phyloP scores from a whole-genome alignment of 495 filamentous ascomycete genomes.

The Penicillium argentinense region DNA sequence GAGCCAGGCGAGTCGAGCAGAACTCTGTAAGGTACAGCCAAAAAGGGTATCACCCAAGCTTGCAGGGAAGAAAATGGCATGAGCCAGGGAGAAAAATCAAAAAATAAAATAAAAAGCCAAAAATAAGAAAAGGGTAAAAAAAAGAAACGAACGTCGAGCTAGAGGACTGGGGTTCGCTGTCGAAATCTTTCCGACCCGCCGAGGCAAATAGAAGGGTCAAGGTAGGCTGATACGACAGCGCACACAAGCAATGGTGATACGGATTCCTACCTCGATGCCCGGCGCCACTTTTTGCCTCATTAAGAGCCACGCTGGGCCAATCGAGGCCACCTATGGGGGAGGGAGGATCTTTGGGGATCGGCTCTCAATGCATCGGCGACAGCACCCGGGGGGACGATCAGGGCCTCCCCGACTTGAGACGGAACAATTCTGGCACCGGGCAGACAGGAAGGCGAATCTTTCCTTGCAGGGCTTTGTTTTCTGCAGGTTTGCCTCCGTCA shows the following conservation, averaged over 20 bases:
- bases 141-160: slow-evolving; percentile 12
- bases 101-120: slow-evolving; percentile 11
- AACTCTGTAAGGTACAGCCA: slow-evolving; percentile 30
- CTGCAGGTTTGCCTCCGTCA: slow-evolving; percentile 33
- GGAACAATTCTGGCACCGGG: slow-evolving; percentile 15
- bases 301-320: slow-evolving; percentile 27
- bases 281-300: slow-evolving; percentile 25
- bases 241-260: slow-evolving; percentile 32
- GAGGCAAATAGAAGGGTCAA: slow-evolving; percentile 21
- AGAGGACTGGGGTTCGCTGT: slow-evolving; percentile 27
- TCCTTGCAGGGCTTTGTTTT: slow-evolving; percentile 22
- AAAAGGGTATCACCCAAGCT: slow-evolving; percentile 21
- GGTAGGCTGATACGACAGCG: slow-evolving; percentile 30
- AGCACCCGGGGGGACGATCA: slow-evolving; percentile 18
- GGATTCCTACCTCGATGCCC: slow-evolving; percentile 30
- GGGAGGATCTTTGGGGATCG: slow-evolving; percentile 7
- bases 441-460: slow-evolving; percentile 8
- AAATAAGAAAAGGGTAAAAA: slow-evolving; percentile 10
- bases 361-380: slow-evolving; percentile 6
- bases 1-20: slow-evolving; percentile 23
- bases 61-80: slow-evolving; percentile 20
- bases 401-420: slow-evolving; percentile 21
- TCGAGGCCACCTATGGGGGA: slow-evolving; percentile 29
- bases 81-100: slow-evolving; percentile 6
- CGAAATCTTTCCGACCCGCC: slow-evolving; percentile 28